phyloP scores from a whole-genome alignment of 2,329 filamentous ascomycete species.

The Alternaria rosae region DNA sequence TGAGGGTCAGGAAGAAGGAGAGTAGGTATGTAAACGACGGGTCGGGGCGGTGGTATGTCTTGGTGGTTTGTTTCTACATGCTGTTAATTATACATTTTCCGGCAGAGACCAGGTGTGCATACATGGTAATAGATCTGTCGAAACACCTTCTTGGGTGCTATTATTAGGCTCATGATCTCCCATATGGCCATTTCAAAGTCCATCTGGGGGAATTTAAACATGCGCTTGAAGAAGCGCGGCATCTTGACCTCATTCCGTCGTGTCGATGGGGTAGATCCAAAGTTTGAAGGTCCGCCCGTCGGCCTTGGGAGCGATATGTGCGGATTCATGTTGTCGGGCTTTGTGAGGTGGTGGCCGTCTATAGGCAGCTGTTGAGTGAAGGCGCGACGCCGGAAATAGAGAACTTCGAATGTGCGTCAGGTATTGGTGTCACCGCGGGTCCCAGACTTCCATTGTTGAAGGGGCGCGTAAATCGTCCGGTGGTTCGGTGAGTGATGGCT shows the following conservation, averaged over 20 bases:
- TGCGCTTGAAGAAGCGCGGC: constrained; percentile 71
- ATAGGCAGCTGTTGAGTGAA: background rate
- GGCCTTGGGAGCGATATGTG: constrained; percentile 67
- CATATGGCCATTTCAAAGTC: constrained; percentile 77
- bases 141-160: constrained; percentile 75
- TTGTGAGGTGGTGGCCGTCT: background rate
- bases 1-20: constrained; percentile 67
- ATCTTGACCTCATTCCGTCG: constrained; percentile 64
- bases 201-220: constrained; percentile 78
- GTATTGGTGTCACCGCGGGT: constrained; percentile 12
- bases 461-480: background rate
- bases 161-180: constrained; percentile 74
- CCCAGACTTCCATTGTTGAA: constrained; percentile 11
- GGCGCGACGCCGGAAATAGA: background rate
- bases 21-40: constrained; percentile 75
- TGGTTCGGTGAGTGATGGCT: constrained; percentile 2
- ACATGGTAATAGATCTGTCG: constrained; percentile 75
- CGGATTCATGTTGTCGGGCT: constrained; percentile 59
- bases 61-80: constrained; percentile 66
- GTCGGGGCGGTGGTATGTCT: constrained; percentile 73
- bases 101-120: constrained; percentile 12
- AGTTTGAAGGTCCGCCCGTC: constrained; percentile 61
- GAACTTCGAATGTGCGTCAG: background rate
- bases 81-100: background rate
- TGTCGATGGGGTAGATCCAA: constrained; percentile 59